A percentile compares a stretch with the other conserved stretches of the same genome.
Evolutionary conservation across 495 filamentous ascomycete species (phyloP).

Genomic region (Penicillium atrosanguineum): DNA sequence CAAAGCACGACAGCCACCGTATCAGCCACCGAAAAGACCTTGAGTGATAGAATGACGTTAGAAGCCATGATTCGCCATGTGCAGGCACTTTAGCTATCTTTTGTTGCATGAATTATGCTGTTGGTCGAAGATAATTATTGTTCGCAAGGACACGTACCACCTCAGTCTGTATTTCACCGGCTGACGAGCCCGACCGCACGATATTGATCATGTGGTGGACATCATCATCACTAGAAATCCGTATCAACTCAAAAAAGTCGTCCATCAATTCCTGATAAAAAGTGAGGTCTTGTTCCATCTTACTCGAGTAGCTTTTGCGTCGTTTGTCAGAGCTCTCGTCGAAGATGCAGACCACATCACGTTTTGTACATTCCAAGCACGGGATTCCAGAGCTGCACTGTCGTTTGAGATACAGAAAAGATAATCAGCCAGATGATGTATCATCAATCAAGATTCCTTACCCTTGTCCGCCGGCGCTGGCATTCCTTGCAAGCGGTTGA

Average conservation of each 20-base stretch:
- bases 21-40: too few relatives aligned
- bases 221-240: not conserved
- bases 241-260: not conserved
- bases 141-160: not conserved
- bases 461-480: not conserved
- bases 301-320: not conserved
- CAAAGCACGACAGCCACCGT: too few relatives aligned
- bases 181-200: slow-evolving; percentile 2
- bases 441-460: not conserved
- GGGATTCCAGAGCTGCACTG: not conserved
- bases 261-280: not conserved
- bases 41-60: too few relatives aligned
- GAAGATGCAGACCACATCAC: not conserved
- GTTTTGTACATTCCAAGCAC: not conserved
- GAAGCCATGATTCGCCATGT: too few relatives aligned
- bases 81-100: too few relatives aligned
- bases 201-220: not conserved
- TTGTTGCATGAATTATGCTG: too few relatives aligned
- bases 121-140: too few relatives aligned
- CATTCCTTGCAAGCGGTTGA: slow-evolving; percentile 1
- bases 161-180: not conserved
- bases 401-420: too few relatives aligned
- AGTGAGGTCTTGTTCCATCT: not conserved
- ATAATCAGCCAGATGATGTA: too few relatives aligned
- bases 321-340: not conserved